A percentile compares a stretch with the other conserved stretches of the same genome.
Evolutionary conservation across 139 green algal genomes (phyloP).

Genomic region (Yamagishiella unicocca): DNA sequence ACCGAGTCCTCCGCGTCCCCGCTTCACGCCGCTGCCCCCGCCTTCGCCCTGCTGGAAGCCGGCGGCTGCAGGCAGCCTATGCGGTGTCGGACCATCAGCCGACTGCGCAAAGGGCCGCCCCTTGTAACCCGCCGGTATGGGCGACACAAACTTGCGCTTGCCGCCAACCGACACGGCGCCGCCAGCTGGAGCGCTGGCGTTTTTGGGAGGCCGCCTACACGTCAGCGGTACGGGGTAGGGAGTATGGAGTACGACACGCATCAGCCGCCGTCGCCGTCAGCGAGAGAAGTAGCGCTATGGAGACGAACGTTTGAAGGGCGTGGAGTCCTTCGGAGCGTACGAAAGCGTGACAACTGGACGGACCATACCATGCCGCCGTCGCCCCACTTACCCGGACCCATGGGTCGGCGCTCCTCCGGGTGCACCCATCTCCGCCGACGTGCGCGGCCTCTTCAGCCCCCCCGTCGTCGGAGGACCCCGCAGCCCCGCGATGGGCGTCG

Average conservation of each 20-base stretch:
- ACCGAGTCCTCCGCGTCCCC: too few relatives aligned
- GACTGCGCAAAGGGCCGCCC: not conserved
- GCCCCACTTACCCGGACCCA: not conserved
- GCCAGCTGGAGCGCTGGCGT: not conserved
- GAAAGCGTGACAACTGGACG: too few relatives aligned
- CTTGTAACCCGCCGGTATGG: conserved; percentile 16
- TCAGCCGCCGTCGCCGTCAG: not conserved
- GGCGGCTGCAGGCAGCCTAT: not conserved
- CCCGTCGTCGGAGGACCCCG: not conserved
- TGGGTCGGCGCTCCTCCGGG: not conserved
- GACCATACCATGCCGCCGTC: too few relatives aligned
- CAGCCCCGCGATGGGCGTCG: not conserved
- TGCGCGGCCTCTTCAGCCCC: conserved; percentile 12
- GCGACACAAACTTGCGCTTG: conserved; percentile 37
- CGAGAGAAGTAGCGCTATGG: not conserved
- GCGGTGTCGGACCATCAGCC: not conserved
- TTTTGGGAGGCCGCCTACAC: not conserved
- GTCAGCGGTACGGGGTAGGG: not conserved
- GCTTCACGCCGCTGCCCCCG: too few relatives aligned
- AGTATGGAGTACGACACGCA: not conserved
- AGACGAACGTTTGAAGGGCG: not conserved
- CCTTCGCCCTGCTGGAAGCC: too few relatives aligned
- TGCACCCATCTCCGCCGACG: not conserved
- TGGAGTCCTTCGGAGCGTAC: not conserved
- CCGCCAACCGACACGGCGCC: not conserved